Percentiles rank a stretch among this genome's conserved stretches.
phyloP scores from a whole-genome alignment of 1,284 basidiomycete genomes.

The Neonothopanus nambi region DNA sequence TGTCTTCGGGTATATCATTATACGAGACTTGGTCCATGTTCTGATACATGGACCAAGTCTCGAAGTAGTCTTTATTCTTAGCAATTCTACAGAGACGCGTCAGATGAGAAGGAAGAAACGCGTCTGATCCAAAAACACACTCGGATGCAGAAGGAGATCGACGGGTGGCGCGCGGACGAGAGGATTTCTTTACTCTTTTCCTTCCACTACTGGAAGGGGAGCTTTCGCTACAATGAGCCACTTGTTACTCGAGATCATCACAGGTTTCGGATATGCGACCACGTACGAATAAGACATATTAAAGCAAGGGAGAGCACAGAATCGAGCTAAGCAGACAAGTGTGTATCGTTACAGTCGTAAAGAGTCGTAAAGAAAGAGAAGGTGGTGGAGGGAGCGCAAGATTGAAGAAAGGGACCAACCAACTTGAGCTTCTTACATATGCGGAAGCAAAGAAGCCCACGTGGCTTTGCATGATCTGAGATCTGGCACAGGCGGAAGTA shows the following conservation, averaged over 20 bases:
- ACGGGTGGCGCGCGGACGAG: too few species aligned
- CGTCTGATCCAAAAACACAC: constrained; percentile 17
- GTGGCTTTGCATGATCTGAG: neutral
- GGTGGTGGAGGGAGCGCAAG: neutral
- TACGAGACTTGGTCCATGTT: constrained; percentile 38
- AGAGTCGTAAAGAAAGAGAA: constrained; percentile 1
- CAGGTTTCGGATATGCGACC: neutral
- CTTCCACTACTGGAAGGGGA: constrained; percentile 9
- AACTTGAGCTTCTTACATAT: neutral
- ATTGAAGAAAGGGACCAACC: too few species aligned
- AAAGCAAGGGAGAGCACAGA: too few species aligned
- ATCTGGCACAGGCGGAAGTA: too few species aligned
- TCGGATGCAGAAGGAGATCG: constrained; percentile 29
- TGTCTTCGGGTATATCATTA: constrained; percentile 35
- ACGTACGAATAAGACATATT: neutral
- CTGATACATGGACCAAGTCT: constrained; percentile 42
- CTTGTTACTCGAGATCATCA: neutral
- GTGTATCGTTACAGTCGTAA: too few species aligned
- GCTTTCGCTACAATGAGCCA: constrained; percentile 10
- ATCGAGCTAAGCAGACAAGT: too few species aligned
- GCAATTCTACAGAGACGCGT: constrained; percentile 34
- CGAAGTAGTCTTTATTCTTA: constrained; percentile 39
- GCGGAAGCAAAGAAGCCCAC: neutral
- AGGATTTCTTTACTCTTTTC: constrained; percentile 6
- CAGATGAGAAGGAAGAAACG: neutral